Base-by-base conservation (phyloP, 208 protist genomes). In the Crithidia sp. region DNA sequence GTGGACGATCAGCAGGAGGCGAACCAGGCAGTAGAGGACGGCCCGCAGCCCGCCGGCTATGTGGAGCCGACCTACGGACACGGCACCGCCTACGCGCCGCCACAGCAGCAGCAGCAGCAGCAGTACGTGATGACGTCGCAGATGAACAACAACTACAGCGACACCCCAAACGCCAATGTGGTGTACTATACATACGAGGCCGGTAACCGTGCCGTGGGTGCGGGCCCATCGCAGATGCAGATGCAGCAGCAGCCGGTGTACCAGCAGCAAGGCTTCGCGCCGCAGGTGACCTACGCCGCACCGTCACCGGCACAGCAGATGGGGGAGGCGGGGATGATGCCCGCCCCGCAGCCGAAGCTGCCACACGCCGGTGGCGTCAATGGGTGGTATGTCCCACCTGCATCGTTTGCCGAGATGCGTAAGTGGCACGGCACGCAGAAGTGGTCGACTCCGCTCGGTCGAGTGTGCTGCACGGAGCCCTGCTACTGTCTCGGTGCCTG, bases 401-500 rank as follows among this genome's bases (percentile, higher is more conserved):
- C 49, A 7, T 71, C 37, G 14, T 83, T 82, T 52, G 49, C 60
- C 17, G 72, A 83, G 19, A 75, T 87, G 45, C 19, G 74, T 14
- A 59, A 84, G 13, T 85, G 72, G 76, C 60, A 84, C 45, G 83
- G 78, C 5, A 40, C 61, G 3, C 64, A 83, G 36, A 36, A 83
- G 58, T 91, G 82, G 82, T 65, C 52, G 16, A 81, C 76, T 44
- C 67, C 71, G 8, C 71, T 92, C 65, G 55, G 50, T 12, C 40
- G 49, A 6, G 56, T 81, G 13, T 81, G 76, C 41, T 88, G 76
- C 58, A 74, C 62, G 4, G 72, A 81, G 59, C 83, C 82, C 9
- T 83, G 76, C 67, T 87, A 77, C 59, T 88, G 67, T 64, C 54
- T 82, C 8, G 75, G 39, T 37, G 71, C 81, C 14, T 89, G 71